These are phyloP conservation scores for Acacia melanoxylon DNA, from an alignment of 306 rosid genomes.

Conservation along the genomic window DNA sequence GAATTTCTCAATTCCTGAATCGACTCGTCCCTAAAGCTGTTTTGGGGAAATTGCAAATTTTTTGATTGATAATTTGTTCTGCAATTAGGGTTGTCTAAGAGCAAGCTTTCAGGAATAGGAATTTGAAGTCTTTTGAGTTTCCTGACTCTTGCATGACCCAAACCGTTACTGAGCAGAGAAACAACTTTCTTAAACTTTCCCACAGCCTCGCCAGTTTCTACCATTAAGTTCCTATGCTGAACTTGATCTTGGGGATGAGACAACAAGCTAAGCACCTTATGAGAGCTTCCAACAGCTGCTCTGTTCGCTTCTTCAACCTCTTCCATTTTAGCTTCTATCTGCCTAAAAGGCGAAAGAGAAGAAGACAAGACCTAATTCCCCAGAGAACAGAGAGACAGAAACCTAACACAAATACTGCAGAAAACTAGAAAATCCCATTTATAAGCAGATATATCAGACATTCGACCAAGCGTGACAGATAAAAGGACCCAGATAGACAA, in stretches of 20 bases:
- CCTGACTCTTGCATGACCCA: slow-evolving; percentile 90
- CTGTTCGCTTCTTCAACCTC: slow-evolving; percentile 82
- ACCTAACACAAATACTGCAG: slow-evolving; percentile 23
- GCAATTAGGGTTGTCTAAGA: slow-evolving; percentile 73
- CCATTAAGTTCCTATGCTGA: slow-evolving; percentile 58
- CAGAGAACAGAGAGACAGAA: slow-evolving; percentile 16
- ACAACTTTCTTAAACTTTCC: slow-evolving; percentile 86
- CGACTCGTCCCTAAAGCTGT: slow-evolving; percentile 53
- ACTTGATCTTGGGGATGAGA: slow-evolving; percentile 71
- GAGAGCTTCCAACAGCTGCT: slow-evolving; percentile 82
- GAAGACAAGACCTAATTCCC: slow-evolving; percentile 4
- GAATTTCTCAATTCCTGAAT: slow-evolving; percentile 55
- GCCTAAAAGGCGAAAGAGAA: slow-evolving; percentile 1
- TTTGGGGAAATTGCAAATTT: slow-evolving; percentile 48
- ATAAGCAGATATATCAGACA: slow-evolving; percentile 24
- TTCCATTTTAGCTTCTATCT: slow-evolving; percentile 54
- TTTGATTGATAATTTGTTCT: slow-evolving; percentile 45
- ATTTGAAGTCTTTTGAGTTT: slow-evolving; percentile 52
- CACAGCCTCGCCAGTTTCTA: slow-evolving; percentile 88
- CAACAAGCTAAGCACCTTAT: slow-evolving; percentile 65
- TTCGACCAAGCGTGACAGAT: slow-evolving; percentile 28
- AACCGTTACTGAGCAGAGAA: slow-evolving; percentile 68
- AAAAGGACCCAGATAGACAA: slow-evolving; percentile 28
- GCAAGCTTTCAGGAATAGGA: slow-evolving; percentile 59
- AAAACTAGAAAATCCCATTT: slow-evolving; percentile 12